Evolutionary conservation across 805 yeast species (phyloP), one percentile per base, ranked within the genome.

Genomic region (Yarrowia deformans): DNA sequence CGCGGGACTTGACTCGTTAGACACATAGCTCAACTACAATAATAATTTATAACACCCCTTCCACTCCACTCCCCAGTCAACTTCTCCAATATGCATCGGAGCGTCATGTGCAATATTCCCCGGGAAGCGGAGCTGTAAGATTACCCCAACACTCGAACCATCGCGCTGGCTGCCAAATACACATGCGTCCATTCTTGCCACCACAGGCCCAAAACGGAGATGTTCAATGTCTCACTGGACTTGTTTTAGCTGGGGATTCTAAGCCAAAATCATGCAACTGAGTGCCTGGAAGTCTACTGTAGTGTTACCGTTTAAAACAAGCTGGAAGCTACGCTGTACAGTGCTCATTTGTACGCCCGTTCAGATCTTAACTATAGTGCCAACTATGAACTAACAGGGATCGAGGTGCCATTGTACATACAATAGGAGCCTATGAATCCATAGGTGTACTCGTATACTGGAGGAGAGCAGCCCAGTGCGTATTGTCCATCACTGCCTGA

Each of bases 221-320:
- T n/a, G 42, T 1, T 0, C 43, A 32, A 37, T 54, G 60, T 54
- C 60, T 54, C 43, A 54, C 45, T 19, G 10, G 43, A 4, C 40
- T 35, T 40, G 29, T n/a, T 52, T 52, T 35, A 52, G 43, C 58
- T 52, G 58, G 58, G 58, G 58, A 8, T 19, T 37, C 60, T 4
- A 19, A 54, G 45, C 34, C 60, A 35, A 45, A 54, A 54, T 23
- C 56, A 54, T 37, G 60, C 56, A 18, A 52, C 56, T 8, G 49
- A 34, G 60, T 54, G 60, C 60, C 60, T 54, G 60, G 37, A 37
- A 54, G 43, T 54, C 56, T 54, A 37, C 10, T 18, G 8, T 23
- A 43, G 29, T 23, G 29, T 23, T 23, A 18, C 46, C 52, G 39
- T 40, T 13, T 9, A 12, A 12, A 35, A 52, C 56, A 42, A 35